Evolutionary conservation across 306 rosid genomes (phyloP), one percentile per base, ranked within the genome.

Genomic region (Cucumis cinereus): DNA sequence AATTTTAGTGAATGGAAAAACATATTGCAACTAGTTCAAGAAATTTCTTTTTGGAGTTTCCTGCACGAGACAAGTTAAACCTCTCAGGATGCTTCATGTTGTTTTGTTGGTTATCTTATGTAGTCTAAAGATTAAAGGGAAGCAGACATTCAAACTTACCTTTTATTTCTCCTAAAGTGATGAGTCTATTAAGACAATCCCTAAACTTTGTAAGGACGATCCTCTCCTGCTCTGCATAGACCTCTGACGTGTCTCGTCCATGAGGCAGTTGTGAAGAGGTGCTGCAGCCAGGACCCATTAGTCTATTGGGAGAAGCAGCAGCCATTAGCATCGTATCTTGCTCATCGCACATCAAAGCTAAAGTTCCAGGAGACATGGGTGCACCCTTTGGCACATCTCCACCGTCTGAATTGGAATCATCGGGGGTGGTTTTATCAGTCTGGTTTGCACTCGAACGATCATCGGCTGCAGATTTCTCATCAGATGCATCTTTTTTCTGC

Each of bases 271-370:
- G 92, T 23, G 88, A 85, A 82, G 98, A 86, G 50, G 87, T 79
- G 79, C 86, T 84, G 79, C 89, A 82, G 72, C 85, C 89, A 70
- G 83, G 90, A 26, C 87, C 80, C 78, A 77, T 83, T 76, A 84
- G 63, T 73, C 90, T 84, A 78, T 79, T 79, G 47, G 98, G 91
- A 50, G 97, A 87, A 78, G 93, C 77, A 23, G 96, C 76, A 81
- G 91, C 79, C 96, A 90, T 84, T 87, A 92, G 92, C 86, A 93
- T 85, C 54, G 97, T 86, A 82, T 95, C 98, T 87, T 84, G 89
- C 88, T 95, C 99, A 28, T 95, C 93, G 40, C 99, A 95, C 99
- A 95, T 92, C 92, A 95, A 89, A 41, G 98, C 97, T 85, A 95
- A 85, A 58, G 99, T 95, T 81, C 94, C 98, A 6, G 98, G 99